A percentile compares a stretch with the other conserved stretches of the same genome.
Conservation (phyloP, 2,329 filamentous ascomycete species). For the Aureobasidium sp. region DNA sequence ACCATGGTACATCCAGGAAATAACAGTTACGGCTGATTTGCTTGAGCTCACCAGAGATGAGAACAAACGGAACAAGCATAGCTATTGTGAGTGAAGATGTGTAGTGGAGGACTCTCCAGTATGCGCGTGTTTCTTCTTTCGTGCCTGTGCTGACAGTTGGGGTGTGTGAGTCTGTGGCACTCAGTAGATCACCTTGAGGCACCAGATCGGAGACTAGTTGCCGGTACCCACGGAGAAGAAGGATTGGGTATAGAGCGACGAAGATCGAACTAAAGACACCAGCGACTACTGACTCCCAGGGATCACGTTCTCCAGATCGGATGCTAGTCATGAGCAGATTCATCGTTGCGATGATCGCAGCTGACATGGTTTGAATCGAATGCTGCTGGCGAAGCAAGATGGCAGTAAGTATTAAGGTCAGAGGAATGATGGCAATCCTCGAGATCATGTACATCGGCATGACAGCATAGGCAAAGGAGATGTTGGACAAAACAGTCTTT, state of each 20-base stretch:
- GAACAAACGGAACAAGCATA: constrained; percentile 43
- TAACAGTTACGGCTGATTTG: constrained; percentile 48
- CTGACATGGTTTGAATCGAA: constrained; percentile 43
- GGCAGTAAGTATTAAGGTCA: constrained; percentile 44
- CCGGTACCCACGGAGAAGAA: constrained; percentile 45
- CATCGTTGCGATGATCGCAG: constrained; percentile 44
- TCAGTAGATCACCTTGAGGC: constrained; percentile 39
- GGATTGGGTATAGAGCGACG: constrained; percentile 45
- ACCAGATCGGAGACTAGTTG: constrained; percentile 39
- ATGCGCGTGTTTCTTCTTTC: constrained; percentile 44
- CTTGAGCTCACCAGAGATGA: constrained; percentile 44
- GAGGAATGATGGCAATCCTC: constrained; percentile 45
- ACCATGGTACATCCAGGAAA: constrained; percentile 49
- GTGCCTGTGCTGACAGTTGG: constrained; percentile 28
- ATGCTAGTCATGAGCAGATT: constrained; percentile 45
- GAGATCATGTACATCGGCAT: constrained; percentile 47
- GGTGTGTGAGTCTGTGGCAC: constrained; percentile 20
- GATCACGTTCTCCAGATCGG: constrained; percentile 41
- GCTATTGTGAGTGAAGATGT: constrained; percentile 44
- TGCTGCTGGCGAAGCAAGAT: constrained; percentile 41
- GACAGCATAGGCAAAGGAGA: constrained; percentile 49
- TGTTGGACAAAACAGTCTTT: constrained; percentile 47
- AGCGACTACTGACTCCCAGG: constrained; percentile 46
- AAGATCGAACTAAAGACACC: constrained; percentile 48
- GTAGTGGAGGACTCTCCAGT: constrained; percentile 48